A percentile compares a stretch with the other conserved stretches of the same genome.
These are phyloP conservation scores for Mycena epipterygia DNA, from an alignment of 768 basidiomycete species.

Conservation along the genomic window DNA sequence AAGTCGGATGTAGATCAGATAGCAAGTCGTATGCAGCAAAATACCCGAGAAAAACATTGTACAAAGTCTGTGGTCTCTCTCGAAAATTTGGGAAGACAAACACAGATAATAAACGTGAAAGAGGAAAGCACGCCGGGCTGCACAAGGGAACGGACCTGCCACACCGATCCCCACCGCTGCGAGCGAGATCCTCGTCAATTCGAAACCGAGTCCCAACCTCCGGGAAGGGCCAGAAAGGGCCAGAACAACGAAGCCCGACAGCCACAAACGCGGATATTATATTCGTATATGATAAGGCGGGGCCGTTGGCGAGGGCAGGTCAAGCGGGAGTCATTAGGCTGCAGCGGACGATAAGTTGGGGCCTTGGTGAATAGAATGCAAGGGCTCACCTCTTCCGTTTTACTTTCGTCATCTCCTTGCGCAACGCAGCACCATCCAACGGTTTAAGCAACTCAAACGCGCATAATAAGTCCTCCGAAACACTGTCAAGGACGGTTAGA, in stretches of 20 bases:
- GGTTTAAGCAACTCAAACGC: constrained; percentile 98
- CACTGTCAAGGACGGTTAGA: constrained; percentile 60
- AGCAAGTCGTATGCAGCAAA: constrained; percentile 37
- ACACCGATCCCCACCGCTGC: constrained; percentile 19
- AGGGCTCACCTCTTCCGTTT: constrained; percentile 91
- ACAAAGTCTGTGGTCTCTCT: constrained; percentile 32
- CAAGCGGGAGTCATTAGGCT: constrained; percentile 30
- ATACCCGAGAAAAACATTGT: constrained; percentile 34
- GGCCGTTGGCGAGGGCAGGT: constrained; percentile 18
- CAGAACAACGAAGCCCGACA: too few species aligned
- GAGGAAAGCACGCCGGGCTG: constrained; percentile 18
- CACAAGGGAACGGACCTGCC: constrained; percentile 24
- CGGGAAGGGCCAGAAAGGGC: constrained; percentile 20
- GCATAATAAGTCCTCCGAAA: constrained; percentile 96
- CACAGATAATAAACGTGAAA: constrained; percentile 32
- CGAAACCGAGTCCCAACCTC: constrained; percentile 21
- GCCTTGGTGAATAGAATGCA: neutral
- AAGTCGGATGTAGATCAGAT: constrained; percentile 15
- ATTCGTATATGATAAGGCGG: constrained; percentile 41
- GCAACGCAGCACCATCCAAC: constrained; percentile 91
- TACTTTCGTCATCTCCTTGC: constrained; percentile 99
- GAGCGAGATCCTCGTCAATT: constrained; percentile 21
- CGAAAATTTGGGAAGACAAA: constrained; percentile 5
- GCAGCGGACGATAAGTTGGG: neutral
- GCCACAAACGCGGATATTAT: constrained; percentile 36